phyloP scores from a whole-genome alignment of 2,329 filamentous ascomycete genomes.

The Scedosporium minutisporum region DNA sequence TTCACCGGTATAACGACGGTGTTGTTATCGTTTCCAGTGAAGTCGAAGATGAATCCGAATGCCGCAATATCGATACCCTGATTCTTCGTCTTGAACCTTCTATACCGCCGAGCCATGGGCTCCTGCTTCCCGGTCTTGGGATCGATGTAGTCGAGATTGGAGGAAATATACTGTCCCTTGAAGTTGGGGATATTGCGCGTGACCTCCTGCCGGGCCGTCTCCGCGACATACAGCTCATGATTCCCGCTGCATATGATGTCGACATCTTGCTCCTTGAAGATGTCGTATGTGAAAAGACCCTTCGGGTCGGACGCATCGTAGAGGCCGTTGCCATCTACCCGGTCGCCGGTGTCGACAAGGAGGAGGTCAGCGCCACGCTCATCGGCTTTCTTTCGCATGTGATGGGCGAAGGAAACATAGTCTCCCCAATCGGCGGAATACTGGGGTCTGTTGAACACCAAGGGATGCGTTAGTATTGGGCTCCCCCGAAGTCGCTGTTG shows the following conservation, averaged over 20 bases:
- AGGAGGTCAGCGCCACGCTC: constrained; percentile 71
- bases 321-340: constrained; percentile 87
- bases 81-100: constrained; percentile 86
- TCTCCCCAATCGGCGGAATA: constrained; percentile 98
- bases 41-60: constrained; percentile 93
- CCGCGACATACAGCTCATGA: constrained; percentile 82
- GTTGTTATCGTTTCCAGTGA: constrained; percentile 83
- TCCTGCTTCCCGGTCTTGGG: constrained; percentile 59
- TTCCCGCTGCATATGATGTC: constrained; percentile 85
- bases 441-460: constrained; percentile 49
- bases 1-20: constrained; percentile 73
- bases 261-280: constrained; percentile 71
- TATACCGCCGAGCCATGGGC: constrained; percentile 72
- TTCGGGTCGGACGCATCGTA: constrained; percentile 86
- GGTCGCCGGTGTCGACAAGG: constrained; percentile 91
- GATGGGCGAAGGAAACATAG: constrained; percentile 84
- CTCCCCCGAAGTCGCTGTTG: too few relatives aligned
- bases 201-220: constrained; percentile 70
- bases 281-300: constrained; percentile 79
- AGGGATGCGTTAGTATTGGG: too few relatives aligned
- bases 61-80: constrained; percentile 75
- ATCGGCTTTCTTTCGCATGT: constrained; percentile 72
- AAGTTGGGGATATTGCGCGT: constrained; percentile 75
- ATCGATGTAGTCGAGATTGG: constrained; percentile 83
- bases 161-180: constrained; percentile 71